Base-by-base conservation (phyloP, 2,329 filamentous ascomycete genomes). In the Allantophomopsis lycopodina region DNA sequence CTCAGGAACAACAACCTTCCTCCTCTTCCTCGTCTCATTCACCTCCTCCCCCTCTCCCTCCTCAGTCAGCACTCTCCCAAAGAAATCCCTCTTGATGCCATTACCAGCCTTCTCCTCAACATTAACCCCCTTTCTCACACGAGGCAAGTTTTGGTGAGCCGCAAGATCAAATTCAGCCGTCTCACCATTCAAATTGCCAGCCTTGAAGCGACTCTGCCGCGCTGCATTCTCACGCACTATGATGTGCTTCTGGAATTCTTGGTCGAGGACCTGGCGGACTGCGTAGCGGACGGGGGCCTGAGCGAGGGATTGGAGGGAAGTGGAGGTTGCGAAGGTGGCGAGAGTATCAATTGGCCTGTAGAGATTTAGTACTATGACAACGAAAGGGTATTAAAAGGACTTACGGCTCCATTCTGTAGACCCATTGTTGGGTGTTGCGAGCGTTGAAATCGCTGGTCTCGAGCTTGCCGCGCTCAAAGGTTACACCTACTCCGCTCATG, bases 321-420 rank as follows among this genome's bases (percentile, higher is more conserved):
- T 62, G 7, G 70, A 73, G 0, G 85, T 85, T 48, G 84, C 78
- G 50, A 84, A 96, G 0, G 72, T 71, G 1, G 81, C 70, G 0
- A 96, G 69, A 7, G 72, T 67, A 58, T 98, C 91, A n/a, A 98
- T 68, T 1, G 76, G 67, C 40, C 69, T 73, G 44, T n/a, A 28
- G 30, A 33, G 34, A 32, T 16, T 42, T 23, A 39, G 41, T 17
- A 18, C 18, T 20, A 31, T 3, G 23, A 14, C 12, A 14, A 14
- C 16, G 30, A 35, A 38, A n/a, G 21, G 20, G 35, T 5, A 33
- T 39, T 32, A 36, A 18, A 16, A 12, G 18, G 21, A 78, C 81
- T 69, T 65, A 88, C 71, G 91, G 91, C 54, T 96, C 89, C 84
- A 98, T 88, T 39, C 91, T 77, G 59, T 94, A 96, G 7, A 94